phyloP scores from a whole-genome alignment of 1,284 basidiomycete species.

The Puccinia polysora region DNA sequence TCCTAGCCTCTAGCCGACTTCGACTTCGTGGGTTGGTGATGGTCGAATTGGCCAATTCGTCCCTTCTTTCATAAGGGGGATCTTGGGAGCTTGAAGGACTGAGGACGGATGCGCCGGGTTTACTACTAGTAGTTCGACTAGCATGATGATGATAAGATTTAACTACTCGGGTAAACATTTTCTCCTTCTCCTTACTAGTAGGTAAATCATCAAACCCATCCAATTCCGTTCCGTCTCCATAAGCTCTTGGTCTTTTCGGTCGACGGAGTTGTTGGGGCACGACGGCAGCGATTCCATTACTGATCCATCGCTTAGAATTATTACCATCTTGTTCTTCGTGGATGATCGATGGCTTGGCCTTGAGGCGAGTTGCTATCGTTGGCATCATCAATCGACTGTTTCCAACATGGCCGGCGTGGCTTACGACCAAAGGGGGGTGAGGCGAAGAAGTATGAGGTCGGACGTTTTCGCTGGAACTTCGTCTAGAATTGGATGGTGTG shows the following conservation, averaged over 20 bases:
- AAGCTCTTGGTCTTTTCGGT: slow-evolving; percentile 67
- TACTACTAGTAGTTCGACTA: slow-evolving; percentile 6
- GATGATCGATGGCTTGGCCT: slow-evolving; percentile 42
- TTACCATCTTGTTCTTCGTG: slow-evolving; percentile 3
- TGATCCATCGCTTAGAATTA: background rate
- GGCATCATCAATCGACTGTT: slow-evolving; percentile 38
- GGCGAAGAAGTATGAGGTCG: slow-evolving; percentile 11
- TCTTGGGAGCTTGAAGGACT: slow-evolving; percentile 52
- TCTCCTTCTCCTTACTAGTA: slow-evolving; percentile 74
- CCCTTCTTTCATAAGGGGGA: slow-evolving; percentile 51
- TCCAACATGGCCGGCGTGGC: slow-evolving; percentile 3
- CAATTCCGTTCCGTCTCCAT: slow-evolving; percentile 87
- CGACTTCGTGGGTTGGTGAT: slow-evolving; percentile 44
- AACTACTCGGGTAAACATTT: slow-evolving; percentile 54
- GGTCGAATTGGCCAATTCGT: slow-evolving; percentile 24
- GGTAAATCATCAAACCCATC: slow-evolving; percentile 85
- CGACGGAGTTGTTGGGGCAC: slow-evolving; percentile 48
- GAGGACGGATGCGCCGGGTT: background rate
- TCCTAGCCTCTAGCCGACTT: slow-evolving; percentile 57
- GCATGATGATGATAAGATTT: background rate
- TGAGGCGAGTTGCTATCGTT: slow-evolving; percentile 39
- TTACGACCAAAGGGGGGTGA: background rate
- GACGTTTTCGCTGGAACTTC: slow-evolving; percentile 15
- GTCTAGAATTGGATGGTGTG: slow-evolving; percentile 19
- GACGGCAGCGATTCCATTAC: background rate